A percentile compares a stretch with the other conserved stretches of the same genome.
Evolutionary conservation across 805 yeast genomes (phyloP).

Genomic region (Vanderwaltozyma yarrowii): DNA sequence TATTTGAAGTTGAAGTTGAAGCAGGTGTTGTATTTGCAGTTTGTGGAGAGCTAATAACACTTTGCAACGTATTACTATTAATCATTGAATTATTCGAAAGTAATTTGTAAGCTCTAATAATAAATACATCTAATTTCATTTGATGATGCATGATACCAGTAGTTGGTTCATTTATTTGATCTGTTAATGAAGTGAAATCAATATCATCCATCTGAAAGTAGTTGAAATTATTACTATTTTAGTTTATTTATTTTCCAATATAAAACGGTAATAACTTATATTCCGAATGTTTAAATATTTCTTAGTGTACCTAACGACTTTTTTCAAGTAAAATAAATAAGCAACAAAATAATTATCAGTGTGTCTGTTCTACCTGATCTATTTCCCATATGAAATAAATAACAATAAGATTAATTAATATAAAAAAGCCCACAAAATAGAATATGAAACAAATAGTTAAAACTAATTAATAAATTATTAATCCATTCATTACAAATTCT

Average conservation of each 20-base stretch:
- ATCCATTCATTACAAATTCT: too few relatives aligned
- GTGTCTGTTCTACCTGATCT: too few relatives aligned
- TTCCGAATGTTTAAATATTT: too few relatives aligned
- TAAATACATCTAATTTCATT: conserved; percentile 19
- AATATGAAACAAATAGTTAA: too few relatives aligned
- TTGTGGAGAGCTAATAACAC: conserved; percentile 18
- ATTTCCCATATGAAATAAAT: too few relatives aligned
- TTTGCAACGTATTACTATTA: conserved; percentile 10
- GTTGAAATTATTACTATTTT: background rate
- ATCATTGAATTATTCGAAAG: conserved; percentile 14
- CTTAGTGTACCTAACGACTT: too few relatives aligned
- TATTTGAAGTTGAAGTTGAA: conserved; percentile 4
- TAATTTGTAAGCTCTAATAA: conserved; percentile 18
- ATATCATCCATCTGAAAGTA: conserved; percentile 10
- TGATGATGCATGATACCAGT: conserved; percentile 17
- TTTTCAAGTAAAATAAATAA: too few relatives aligned
- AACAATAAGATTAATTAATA: too few relatives aligned
- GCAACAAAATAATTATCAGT: too few relatives aligned
- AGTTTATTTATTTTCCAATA: background rate
- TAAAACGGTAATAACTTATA: too few relatives aligned
- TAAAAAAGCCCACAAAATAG: too few relatives aligned
- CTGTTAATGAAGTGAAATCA: conserved; percentile 10
- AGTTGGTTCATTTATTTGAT: conserved; percentile 8
- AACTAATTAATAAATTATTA: too few relatives aligned
- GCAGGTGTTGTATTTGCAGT: conserved; percentile 17